These are phyloP conservation scores for Ceratocystis cacaofunesta DNA, from an alignment of 2,329 filamentous ascomycete species.

Conservation along the genomic window DNA sequence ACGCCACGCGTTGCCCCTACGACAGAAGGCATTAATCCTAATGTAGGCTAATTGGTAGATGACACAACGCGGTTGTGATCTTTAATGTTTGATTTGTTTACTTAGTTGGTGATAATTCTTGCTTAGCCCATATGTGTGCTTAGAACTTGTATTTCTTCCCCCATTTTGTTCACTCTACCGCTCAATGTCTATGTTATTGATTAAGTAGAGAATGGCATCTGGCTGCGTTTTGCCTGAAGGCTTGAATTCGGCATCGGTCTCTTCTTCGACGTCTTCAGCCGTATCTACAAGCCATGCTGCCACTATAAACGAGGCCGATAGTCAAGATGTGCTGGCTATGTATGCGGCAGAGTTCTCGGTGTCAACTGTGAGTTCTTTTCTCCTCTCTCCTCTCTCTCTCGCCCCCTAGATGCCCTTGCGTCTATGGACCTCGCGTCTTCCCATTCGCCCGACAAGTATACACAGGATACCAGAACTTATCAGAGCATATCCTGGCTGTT, in stretches of 20 bases:
- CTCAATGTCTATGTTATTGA: neutral
- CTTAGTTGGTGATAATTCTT: neutral
- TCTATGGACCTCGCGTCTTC: neutral
- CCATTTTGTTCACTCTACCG: neutral
- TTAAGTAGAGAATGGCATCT: constrained; percentile 5
- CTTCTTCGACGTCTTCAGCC: neutral
- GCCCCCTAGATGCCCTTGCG: neutral
- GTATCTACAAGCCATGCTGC: neutral
- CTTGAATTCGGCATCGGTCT: neutral
- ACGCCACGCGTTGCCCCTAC: neutral
- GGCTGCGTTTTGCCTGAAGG: neutral
- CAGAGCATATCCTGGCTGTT: neutral
- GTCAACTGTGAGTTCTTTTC: constrained; percentile 5
- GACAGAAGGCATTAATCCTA: neutral
- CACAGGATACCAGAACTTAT: neutral
- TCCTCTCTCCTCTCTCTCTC: neutral
- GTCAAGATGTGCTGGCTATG: constrained; percentile 12
- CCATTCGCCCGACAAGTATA: neutral
- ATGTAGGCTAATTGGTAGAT: neutral
- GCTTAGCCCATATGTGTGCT: neutral
- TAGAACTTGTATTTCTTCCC: neutral
- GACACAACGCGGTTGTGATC: neutral
- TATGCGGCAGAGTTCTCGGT: constrained; percentile 14
- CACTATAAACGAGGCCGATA: constrained; percentile 7
- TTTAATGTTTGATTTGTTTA: neutral